Conservation (phyloP, 2,329 filamentous ascomycete species). For the Dactylellina cionopaga region DNA sequence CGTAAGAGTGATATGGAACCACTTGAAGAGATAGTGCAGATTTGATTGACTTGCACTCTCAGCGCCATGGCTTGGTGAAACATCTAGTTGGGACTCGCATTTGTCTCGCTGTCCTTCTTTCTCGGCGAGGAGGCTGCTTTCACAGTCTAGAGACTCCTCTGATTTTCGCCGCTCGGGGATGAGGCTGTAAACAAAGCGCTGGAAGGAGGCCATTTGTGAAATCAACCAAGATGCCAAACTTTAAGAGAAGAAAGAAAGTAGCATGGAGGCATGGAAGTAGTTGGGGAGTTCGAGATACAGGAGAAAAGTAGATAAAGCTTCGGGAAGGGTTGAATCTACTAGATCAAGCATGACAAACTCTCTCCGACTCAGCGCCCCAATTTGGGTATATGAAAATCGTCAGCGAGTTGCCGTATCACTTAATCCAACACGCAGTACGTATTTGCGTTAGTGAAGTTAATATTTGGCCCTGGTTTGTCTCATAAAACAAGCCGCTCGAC, state of each 20-base stretch:
- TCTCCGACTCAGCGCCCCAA: too few species aligned
- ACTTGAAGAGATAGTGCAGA: not conserved
- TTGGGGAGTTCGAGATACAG: conserved; percentile 1
- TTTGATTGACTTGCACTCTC: not conserved
- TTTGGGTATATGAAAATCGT: too few species aligned
- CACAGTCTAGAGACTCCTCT: conserved; percentile 16
- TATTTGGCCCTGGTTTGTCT: too few species aligned
- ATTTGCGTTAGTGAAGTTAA: too few species aligned
- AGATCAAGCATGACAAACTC: not conserved
- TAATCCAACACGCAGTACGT: too few species aligned
- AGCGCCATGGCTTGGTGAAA: not conserved
- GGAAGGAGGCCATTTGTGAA: conserved; percentile 7
- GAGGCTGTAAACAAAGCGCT: conserved; percentile 14
- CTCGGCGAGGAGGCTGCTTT: conserved; percentile 9
- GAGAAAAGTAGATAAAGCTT: not conserved
- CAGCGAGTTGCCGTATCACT: too few species aligned
- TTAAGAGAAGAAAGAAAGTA: not conserved
- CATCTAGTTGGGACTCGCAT: not conserved
- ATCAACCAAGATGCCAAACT: not conserved
- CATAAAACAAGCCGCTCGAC: too few species aligned
- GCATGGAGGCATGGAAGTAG: not conserved
- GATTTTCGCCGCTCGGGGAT: conserved; percentile 22
- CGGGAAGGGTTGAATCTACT: not conserved
- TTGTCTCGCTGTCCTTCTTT: conserved; percentile 9
- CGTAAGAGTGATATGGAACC: conserved; percentile 6